Conservation (phyloP, 805 yeast genomes). For the Lachancea lanzarotensis region DNA sequence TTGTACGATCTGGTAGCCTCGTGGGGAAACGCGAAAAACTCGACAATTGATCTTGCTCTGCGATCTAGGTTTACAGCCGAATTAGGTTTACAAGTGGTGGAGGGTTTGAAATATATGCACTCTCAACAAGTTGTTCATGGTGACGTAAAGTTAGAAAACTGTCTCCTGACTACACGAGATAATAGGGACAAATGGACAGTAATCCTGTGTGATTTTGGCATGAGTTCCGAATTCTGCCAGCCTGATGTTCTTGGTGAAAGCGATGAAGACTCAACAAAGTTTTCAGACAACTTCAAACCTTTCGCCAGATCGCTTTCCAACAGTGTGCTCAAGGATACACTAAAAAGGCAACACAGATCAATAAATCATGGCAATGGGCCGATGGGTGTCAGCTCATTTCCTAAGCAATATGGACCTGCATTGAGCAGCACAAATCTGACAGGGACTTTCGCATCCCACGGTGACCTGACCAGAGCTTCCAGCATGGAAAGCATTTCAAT, state of each 20-base stretch:
- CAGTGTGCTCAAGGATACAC: conserved; percentile 2
- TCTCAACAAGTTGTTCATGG: conserved; percentile 62
- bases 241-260: too few relatives aligned
- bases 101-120: conserved; percentile 60
- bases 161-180: conserved; percentile 47
- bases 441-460: not conserved
- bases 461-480: not conserved
- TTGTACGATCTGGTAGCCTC: conserved; percentile 65
- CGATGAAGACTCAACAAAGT: conserved; percentile 2
- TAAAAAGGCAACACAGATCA: conserved; percentile 13
- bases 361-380: conserved; percentile 32
- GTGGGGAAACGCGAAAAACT: conserved; percentile 48
- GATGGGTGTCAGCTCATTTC: conserved; percentile 26
- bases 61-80: conserved; percentile 34
- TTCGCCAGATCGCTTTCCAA: conserved; percentile 32
- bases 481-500: not conserved
- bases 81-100: conserved; percentile 47
- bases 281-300: conserved; percentile 23
- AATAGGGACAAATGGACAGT: conserved; percentile 29
- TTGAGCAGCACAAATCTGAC: conserved; percentile 13
- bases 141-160: conserved; percentile 77
- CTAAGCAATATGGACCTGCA: conserved; percentile 28
- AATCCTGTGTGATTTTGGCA: conserved; percentile 84
- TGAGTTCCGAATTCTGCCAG: conserved; percentile 40
- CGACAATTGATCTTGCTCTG: conserved; percentile 26